A percentile compares a stretch with the other conserved stretches of the same genome.
Conservation (phyloP, 257 asterid genomes). For the Sherardia arvensis region DNA sequence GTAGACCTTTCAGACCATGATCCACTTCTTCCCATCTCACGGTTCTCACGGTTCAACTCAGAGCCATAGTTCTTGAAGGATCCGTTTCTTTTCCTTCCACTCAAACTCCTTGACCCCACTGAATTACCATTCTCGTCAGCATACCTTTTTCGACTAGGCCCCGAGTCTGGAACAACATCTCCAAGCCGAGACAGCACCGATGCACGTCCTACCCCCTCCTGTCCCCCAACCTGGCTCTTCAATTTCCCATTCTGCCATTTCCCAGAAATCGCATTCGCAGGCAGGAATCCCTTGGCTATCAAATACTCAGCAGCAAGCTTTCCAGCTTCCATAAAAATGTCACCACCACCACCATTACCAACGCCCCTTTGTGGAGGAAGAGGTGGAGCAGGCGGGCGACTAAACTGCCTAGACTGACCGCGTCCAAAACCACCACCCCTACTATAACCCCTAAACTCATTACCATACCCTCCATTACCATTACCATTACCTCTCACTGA, state of each 20-base stretch:
- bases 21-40: slow-evolving; percentile 51
- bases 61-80: slow-evolving; percentile 43
- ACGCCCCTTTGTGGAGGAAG: slow-evolving; percentile 28
- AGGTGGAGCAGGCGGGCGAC: slow-evolving; percentile 22
- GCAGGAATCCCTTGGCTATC: slow-evolving; percentile 69
- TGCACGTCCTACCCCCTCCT: slow-evolving; percentile 41
- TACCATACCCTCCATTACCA: too few relatives aligned
- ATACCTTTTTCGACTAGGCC: slow-evolving; percentile 46
- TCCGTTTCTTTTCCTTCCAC: slow-evolving; percentile 55
- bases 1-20: slow-evolving; percentile 42
- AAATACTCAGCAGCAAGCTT: slow-evolving; percentile 80
- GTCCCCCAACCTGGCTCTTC: slow-evolving; percentile 37
- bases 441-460: slow-evolving; percentile 42
- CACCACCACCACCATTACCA: slow-evolving; percentile 6
- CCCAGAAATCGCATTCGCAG: slow-evolving; percentile 62
- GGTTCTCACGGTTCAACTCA: slow-evolving; percentile 43
- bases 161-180: slow-evolving; percentile 33
- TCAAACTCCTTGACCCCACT: slow-evolving; percentile 31
- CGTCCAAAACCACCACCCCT: slow-evolving; percentile 63
- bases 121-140: slow-evolving; percentile 42
- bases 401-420: slow-evolving; percentile 52
- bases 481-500: slow-evolving; percentile 59
- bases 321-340: slow-evolving; percentile 84
- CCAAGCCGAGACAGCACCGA: slow-evolving; percentile 65
- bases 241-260: slow-evolving; percentile 47